A percentile compares a stretch with the other conserved stretches of the same genome.
phyloP scores from a whole-genome alignment of 2,329 filamentous ascomycete species.

The Diaporthe eres region DNA sequence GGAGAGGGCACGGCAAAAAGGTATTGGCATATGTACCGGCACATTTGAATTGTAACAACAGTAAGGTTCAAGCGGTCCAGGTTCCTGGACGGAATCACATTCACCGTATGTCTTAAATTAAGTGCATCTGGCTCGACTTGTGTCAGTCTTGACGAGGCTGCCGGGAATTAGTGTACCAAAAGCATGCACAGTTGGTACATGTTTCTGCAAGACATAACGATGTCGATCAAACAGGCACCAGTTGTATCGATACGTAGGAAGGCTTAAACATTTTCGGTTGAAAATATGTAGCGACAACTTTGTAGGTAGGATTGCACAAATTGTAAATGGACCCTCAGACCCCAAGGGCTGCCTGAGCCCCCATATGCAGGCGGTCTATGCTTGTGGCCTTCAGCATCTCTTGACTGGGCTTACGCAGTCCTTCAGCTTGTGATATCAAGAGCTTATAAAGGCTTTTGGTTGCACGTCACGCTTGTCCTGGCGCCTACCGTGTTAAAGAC shows the following conservation, averaged over 20 bases:
- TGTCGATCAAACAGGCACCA: background rate
- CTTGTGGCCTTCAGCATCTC: background rate
- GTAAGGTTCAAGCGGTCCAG: background rate
- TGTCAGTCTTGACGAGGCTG: background rate
- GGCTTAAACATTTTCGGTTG: background rate
- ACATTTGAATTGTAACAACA: slow-evolving; percentile 15
- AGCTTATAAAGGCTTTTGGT: background rate
- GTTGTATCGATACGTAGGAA: background rate
- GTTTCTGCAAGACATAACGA: background rate
- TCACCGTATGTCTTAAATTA: background rate
- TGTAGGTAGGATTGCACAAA: background rate
- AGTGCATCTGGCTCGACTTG: background rate
- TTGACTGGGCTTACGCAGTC: background rate
- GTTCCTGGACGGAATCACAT: background rate
- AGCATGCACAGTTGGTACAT: background rate
- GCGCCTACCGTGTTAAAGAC: background rate
- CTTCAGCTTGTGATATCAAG: background rate
- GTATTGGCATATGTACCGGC: slow-evolving; percentile 23
- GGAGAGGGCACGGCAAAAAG: slow-evolving; percentile 9
- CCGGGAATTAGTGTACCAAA: background rate
- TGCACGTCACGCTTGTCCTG: background rate
- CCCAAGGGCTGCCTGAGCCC: background rate
- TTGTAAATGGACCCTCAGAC: background rate
- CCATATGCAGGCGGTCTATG: too few relatives aligned
- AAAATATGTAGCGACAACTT: background rate